Evolutionary conservation across 306 rosid genomes (phyloP).

Genomic region (Parietaria judaica): DNA sequence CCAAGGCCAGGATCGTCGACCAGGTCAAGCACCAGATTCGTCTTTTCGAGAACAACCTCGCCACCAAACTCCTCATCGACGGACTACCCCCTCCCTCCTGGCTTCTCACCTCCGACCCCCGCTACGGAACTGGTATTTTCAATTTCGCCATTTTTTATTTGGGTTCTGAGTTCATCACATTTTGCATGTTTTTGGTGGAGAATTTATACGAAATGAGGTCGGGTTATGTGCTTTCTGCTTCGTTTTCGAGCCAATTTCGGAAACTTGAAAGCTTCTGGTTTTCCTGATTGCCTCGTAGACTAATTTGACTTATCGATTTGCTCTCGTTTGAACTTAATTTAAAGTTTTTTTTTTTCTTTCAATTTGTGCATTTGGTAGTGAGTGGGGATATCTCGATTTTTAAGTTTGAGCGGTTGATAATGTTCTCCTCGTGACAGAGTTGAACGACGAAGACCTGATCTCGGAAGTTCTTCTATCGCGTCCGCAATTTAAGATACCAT

Average conservation of each 20-base stretch:
- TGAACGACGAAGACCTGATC: constrained; percentile 36
- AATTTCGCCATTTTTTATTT: neutral
- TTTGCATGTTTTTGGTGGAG: neutral
- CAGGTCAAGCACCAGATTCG: constrained; percentile 54
- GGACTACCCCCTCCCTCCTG: constrained; percentile 80
- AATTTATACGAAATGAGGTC: neutral
- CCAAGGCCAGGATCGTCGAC: constrained; percentile 55
- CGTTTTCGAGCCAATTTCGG: no score
- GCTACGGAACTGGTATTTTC: constrained; percentile 32
- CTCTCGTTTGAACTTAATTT: no score
- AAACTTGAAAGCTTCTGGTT: neutral
- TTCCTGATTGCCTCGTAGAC: neutral
- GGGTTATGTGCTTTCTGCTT: neutral
- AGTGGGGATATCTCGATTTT: no score
- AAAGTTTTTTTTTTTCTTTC: no score
- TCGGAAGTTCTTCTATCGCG: constrained; percentile 34
- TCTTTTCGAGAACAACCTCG: constrained; percentile 68
- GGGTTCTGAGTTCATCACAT: neutral
- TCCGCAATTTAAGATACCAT: constrained; percentile 29
- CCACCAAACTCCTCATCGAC: constrained; percentile 61
- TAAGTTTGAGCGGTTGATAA: no score
- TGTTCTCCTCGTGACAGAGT: constrained; percentile 29
- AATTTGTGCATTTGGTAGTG: no score
- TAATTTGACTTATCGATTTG: no score
- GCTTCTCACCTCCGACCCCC: constrained; percentile 38